Conservation (phyloP, 768 basidiomycete genomes). For the Mycena indigotica region DNA sequence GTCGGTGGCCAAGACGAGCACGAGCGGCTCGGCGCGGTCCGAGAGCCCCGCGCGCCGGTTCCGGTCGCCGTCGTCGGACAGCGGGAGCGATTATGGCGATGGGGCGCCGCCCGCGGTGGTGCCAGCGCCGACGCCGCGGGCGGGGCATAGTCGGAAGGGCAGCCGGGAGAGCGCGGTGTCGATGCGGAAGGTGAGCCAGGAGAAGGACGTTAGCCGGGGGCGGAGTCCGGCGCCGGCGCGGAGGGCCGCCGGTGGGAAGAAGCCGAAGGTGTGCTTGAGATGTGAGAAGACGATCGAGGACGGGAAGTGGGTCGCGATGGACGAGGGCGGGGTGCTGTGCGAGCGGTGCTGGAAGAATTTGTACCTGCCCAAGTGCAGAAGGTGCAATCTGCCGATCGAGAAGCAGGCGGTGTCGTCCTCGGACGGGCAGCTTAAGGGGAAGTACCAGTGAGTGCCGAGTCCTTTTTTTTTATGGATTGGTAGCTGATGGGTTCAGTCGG, state of each 20-base stretch:
- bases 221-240: not conserved
- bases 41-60: too few relatives aligned
- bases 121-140: constrained; percentile 14
- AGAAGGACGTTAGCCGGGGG: constrained; percentile 21
- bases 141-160: constrained; percentile 18
- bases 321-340: constrained; percentile 67
- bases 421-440: constrained; percentile 94
- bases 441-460: constrained; percentile 91
- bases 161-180: constrained; percentile 31
- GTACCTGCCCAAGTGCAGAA: constrained; percentile 94
- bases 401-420: constrained; percentile 87
- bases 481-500: too few relatives aligned
- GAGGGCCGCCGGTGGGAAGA: constrained; percentile 33
- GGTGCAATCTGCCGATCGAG: constrained; percentile 86
- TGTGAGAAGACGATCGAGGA: constrained; percentile 75
- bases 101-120: constrained; percentile 43
- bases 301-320: constrained; percentile 80
- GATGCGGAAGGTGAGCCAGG: constrained; percentile 29
- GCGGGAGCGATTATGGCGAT: constrained; percentile 20
- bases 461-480: too few relatives aligned
- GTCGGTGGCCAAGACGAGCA: not conserved
- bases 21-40: not conserved
- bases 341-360: constrained; percentile 94
- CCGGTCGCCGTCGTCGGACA: not conserved
- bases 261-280: constrained; percentile 58